phyloP scores from a whole-genome alignment of 2,329 filamentous ascomycete genomes.

The Aspergillus sp. region DNA sequence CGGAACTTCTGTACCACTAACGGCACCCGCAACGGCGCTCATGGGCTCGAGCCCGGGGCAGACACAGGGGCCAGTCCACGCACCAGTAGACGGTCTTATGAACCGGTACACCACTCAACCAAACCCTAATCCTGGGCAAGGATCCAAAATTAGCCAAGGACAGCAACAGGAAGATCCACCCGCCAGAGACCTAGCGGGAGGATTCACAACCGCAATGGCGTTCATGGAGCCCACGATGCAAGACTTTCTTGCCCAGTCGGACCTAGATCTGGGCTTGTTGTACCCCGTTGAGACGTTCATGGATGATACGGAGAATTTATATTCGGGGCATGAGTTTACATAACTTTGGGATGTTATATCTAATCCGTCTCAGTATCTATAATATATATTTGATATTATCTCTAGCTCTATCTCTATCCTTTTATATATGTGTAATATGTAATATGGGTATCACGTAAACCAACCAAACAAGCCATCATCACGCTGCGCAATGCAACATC shows the following conservation, averaged over 20 bases:
- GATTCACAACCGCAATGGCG: conserved; percentile 39
- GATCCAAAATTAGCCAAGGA: not conserved
- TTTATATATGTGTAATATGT: not conserved
- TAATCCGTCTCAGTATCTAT: too few species aligned
- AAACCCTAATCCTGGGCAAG: not conserved
- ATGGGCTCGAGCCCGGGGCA: not conserved
- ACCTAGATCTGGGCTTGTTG: conserved; percentile 36
- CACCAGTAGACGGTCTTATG: not conserved
- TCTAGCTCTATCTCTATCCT: too few species aligned
- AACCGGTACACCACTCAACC: not conserved
- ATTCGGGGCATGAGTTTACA: conserved; percentile 6
- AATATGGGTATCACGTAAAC: not conserved
- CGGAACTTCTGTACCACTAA: not conserved
- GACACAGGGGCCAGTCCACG: not conserved
- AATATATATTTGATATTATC: too few species aligned
- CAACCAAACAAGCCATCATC: not conserved
- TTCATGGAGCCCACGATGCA: conserved; percentile 42
- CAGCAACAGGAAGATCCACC: not conserved
- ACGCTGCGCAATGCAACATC: too few species aligned
- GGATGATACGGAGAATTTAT: conserved; percentile 27
- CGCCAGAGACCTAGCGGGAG: conserved; percentile 10
- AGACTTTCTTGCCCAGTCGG: conserved; percentile 39
- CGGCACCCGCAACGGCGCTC: not conserved
- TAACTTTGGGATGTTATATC: not conserved
- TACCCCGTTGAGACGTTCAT: conserved; percentile 38